phyloP scores from a whole-genome alignment of 768 basidiomycete species.

The Hypsizygus marmoreus region DNA sequence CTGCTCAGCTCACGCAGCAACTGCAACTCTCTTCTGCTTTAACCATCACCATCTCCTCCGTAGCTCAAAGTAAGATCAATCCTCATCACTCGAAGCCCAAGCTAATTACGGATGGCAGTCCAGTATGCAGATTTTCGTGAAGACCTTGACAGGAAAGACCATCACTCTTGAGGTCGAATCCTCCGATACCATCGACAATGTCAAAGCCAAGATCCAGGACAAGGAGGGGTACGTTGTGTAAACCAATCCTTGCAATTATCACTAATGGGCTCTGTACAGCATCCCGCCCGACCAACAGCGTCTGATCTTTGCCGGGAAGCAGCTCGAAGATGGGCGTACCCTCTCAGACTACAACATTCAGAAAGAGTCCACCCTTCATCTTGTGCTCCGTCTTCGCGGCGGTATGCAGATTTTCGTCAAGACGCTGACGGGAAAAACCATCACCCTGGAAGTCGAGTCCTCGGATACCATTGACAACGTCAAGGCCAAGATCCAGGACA shows the following conservation, averaged over 20 bases:
- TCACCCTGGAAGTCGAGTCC: constrained; percentile 23
- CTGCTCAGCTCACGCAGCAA: neutral
- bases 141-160: constrained; percentile 30
- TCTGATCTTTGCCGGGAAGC: constrained; percentile 22
- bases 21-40: neutral
- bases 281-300: constrained; percentile 23
- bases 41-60: constrained; percentile 13
- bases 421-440: constrained; percentile 63
- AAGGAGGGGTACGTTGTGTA: constrained; percentile 26
- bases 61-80: neutral
- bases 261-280: neutral
- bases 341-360: constrained; percentile 23
- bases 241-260: too few relatives aligned
- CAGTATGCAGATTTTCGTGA: constrained; percentile 27
- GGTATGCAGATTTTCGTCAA: constrained; percentile 52
- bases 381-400: constrained; percentile 36
- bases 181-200: constrained; percentile 23
- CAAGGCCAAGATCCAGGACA: constrained; percentile 24
- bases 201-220: constrained; percentile 26
- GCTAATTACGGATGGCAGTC: constrained; percentile 8
- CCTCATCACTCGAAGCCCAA: too few relatives aligned
- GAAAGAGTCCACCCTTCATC: constrained; percentile 26
- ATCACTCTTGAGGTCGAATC: constrained; percentile 24
- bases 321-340: constrained; percentile 22
- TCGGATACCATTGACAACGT: constrained; percentile 25